Conservation (phyloP, 2,329 filamentous ascomycete species). For the Berkeleyomyces basicola region DNA sequence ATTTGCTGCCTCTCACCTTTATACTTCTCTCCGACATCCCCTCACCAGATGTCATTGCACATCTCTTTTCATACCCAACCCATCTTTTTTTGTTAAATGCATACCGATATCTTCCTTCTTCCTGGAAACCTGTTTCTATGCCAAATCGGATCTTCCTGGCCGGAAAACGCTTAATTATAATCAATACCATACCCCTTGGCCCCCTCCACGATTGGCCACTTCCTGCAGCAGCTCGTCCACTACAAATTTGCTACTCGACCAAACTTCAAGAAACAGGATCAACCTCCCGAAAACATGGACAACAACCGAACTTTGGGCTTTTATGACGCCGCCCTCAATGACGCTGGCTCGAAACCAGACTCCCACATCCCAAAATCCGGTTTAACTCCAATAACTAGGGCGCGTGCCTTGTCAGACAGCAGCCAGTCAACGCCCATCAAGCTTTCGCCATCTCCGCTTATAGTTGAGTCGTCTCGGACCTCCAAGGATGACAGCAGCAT, state of each 20-base stretch:
- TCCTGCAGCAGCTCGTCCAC: background rate
- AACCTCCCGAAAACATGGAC: slow-evolving; percentile 3
- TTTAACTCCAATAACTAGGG: slow-evolving; percentile 1
- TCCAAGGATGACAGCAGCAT: slow-evolving; percentile 53
- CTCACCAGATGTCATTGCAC: background rate
- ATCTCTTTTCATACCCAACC: background rate
- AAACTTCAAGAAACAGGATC: background rate
- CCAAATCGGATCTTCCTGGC: background rate
- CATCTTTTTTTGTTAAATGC: background rate
- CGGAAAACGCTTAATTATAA: background rate
- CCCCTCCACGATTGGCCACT: background rate
- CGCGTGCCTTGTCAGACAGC: slow-evolving; percentile 11
- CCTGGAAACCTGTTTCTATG: background rate
- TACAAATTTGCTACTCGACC: background rate
- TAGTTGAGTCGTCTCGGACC: slow-evolving; percentile 34
- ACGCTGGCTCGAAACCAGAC: background rate
- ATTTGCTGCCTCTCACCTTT: background rate
- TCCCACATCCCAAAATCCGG: background rate
- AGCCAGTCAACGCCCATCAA: slow-evolving; percentile 29
- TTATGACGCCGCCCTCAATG: background rate
- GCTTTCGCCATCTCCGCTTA: slow-evolving; percentile 41
- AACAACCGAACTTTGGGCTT: background rate
- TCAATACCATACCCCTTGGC: background rate
- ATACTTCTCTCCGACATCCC: background rate
- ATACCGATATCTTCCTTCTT: background rate